Base-by-base conservation (phyloP, 352 stramenopile genomes). In the Globisporangium rhizosaccharum region DNA sequence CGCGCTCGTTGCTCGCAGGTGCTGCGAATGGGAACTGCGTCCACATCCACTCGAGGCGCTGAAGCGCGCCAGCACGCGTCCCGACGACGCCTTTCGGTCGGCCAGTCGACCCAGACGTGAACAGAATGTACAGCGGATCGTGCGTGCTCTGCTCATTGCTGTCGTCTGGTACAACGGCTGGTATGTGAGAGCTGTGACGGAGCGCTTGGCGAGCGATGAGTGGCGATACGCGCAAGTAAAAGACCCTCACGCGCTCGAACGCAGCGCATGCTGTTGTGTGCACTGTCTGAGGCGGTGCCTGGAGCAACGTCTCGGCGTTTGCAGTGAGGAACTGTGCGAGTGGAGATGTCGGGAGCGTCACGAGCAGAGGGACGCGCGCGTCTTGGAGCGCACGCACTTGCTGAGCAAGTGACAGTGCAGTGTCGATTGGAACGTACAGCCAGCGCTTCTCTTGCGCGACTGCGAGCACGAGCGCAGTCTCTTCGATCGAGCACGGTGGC, bases 91-190 rank as follows among this genome's bases (percentile, higher is more conserved):
- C 69, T 47, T 73, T 76, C 15, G 71, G 61, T 0, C 65, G 20
- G 2, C 69, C 73, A 18, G 75, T 87, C 15, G 79, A 79, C 2
- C 79, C 79, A 18, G 79, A 89, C 8, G 79, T 89, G 54, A 71
- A 84, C 20, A 89, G 41, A 33, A 89, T 61, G 52, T 89, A 87
- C 47, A 89, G 37, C 14, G 79, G 72, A 20, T 30, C 41, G 1
- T 48, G 46, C 0, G 44, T 28, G 37, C 28, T 33, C 11, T 56
- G 37, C 1, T 44, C 18, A 18, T 3, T 51, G 17, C 3, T 56
- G 25, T 18, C 25, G 37, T 26, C 33, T 5, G 10, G 8, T 39
- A 8, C 33, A 12, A 8, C 33, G 8, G 33, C 33, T 39, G 33
- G 6, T 39, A 8, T 12, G 33, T 39, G 33, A 12, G 33, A 12